Evolutionary conservation across 495 filamentous ascomycete genomes (phyloP), one percentile per base, ranked within the genome.

Genomic region (Cercophora sp.): DNA sequence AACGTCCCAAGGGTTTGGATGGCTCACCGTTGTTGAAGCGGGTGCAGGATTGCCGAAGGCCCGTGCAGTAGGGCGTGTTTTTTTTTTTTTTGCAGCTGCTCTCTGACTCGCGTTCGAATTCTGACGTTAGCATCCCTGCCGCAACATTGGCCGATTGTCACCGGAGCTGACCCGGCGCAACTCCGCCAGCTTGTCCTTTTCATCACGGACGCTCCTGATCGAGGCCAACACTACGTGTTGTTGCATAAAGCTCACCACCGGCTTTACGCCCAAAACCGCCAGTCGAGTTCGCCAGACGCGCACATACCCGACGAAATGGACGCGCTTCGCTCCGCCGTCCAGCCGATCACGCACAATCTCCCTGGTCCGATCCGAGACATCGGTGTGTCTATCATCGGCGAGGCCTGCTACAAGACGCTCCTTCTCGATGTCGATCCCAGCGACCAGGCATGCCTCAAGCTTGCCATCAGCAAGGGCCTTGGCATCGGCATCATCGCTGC

Each of bases 401-500:
- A 84, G 1, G 62, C 71, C 56, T 97, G 93, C 79, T 93, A 97
- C 81, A 82, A 82, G 63, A 77, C 80, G 13, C 80, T 97, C 35
- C 68, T 97, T 37, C 81, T 89, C 55, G 82, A 93, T 55, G 75
- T 97, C 65, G 85, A 94, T 71, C 76, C 84, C 35, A 76, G 80
- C 61, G 73, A 86, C 48, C 74, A 83, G 25, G 80, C 77, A 44
- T 98, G 93, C 76, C 73, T 93, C 47, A 88, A 90, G 56, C 84
- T 96, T 23, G 87, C 82, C 44, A 82, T 96, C 59, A 94, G 88
- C 59, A 97, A 97, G 72, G 88, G 77, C 10, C 85, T 98, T 40
- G 93, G 93, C 35, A 83, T 96, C 52, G 92, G 83, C 66, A 98
- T 97, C 70, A 86, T 98, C 61, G 84, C 79, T 53, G 86, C 89